Evolutionary conservation across 192 early-diverging fungal species (phyloP).

Genomic region (Endogone sp.): DNA sequence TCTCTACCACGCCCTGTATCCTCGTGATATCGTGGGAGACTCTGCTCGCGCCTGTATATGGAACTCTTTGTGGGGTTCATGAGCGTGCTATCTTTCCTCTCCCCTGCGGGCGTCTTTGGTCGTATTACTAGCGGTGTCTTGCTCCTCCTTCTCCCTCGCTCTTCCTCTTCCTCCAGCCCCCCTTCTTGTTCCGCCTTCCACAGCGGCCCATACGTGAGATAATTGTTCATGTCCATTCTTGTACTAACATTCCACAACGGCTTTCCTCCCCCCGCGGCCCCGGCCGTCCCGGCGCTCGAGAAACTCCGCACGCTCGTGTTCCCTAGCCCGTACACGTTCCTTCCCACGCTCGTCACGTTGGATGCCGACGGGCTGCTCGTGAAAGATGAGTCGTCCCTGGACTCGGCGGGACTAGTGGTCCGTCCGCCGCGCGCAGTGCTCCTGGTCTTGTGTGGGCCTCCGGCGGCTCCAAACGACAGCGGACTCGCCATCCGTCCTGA

Average conservation of each 20-base stretch:
- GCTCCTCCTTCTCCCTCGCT: constrained; percentile 7
- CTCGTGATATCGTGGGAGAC: background rate
- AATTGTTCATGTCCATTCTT: constrained; percentile 4
- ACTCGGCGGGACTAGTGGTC: background rate
- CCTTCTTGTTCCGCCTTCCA: constrained; percentile 11
- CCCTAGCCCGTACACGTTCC: background rate
- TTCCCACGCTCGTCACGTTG: background rate
- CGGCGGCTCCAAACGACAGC: background rate
- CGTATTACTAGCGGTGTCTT: background rate
- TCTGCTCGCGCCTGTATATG: constrained; percentile 12
- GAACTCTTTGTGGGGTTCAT: constrained; percentile 30
- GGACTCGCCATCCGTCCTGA: background rate
- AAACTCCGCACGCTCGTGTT: background rate
- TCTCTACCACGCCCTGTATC: background rate
- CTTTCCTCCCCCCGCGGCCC: background rate
- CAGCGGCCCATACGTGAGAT: constrained; percentile 5
- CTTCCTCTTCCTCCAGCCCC: constrained; percentile 9
- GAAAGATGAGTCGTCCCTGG: constrained; percentile 7
- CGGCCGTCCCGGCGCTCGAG: background rate
- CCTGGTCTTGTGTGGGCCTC: constrained; percentile 1
- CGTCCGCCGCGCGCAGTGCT: background rate
- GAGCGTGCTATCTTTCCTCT: constrained; percentile 11
- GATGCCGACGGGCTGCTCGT: background rate
- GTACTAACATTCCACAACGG: constrained; percentile 13
- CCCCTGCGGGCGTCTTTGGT: background rate